Evolutionary conservation across 1,284 basidiomycete genomes (phyloP).

Genomic region (Cystobasidiaceae sp.): DNA sequence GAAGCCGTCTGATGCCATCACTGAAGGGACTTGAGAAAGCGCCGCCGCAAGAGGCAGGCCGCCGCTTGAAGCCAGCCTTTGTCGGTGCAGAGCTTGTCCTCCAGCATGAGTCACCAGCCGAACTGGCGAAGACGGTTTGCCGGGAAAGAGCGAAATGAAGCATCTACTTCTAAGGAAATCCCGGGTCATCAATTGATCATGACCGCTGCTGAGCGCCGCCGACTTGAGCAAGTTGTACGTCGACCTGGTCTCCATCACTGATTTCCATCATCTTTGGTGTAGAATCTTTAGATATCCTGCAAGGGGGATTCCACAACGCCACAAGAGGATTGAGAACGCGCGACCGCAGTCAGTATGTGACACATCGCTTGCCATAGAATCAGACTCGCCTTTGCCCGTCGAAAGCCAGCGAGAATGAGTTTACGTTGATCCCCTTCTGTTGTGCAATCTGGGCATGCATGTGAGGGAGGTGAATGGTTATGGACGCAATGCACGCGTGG

Average conservation of each 20-base stretch:
- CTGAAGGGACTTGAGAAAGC: no score
- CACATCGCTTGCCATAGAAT: neutral
- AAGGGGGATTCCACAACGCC: neutral
- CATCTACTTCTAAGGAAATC: neutral
- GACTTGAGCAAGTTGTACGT: constrained; percentile 23
- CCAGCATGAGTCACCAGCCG: no score
- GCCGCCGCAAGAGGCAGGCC: no score
- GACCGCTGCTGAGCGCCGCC: neutral
- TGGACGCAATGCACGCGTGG: neutral
- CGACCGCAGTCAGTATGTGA: neutral
- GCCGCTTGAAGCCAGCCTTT: no score
- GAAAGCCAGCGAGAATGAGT: constrained; percentile 15
- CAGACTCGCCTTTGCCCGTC: constrained; percentile 15
- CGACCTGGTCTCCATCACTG: constrained; percentile 23
- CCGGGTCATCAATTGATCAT: neutral
- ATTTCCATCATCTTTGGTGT: constrained; percentile 29
- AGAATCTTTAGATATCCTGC: constrained; percentile 10
- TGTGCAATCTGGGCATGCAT: constrained; percentile 10
- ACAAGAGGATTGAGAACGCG: neutral
- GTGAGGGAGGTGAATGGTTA: neutral
- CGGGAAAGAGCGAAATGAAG: no score
- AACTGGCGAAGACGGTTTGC: no score
- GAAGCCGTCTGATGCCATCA: no score
- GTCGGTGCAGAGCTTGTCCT: no score
- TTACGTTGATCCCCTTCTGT: constrained; percentile 8